Evolutionary conservation across 805 yeast genomes (phyloP).

Genomic region (Priceomyces melissophilus): DNA sequence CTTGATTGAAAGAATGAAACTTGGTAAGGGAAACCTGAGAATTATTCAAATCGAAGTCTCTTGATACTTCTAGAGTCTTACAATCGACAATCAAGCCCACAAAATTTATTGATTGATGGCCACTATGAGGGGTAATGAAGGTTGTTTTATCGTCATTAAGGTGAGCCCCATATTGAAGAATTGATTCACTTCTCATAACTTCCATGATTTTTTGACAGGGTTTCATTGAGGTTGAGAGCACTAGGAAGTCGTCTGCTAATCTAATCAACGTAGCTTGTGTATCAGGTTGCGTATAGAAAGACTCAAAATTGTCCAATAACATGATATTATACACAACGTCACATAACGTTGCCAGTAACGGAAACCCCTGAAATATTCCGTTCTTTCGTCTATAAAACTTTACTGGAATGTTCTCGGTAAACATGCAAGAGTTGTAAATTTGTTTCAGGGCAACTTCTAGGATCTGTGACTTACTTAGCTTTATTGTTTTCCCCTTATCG

Average conservation of each 20-base stretch:
- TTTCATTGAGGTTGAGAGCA: conserved; percentile 48
- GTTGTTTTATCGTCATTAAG: conserved; percentile 30
- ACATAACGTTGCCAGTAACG: conserved; percentile 70
- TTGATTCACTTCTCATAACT: conserved; percentile 15
- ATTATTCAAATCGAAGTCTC: conserved; percentile 7
- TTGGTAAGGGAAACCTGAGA: conserved; percentile 8
- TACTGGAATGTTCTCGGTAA: conserved; percentile 30
- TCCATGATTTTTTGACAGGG: conserved; percentile 17
- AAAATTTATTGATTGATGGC: conserved; percentile 14
- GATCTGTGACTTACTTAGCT: conserved; percentile 43
- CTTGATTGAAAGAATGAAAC: conserved; percentile 15
- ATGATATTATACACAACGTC: conserved; percentile 68
- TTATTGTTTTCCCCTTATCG: conserved; percentile 25
- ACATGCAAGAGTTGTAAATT: conserved; percentile 47
- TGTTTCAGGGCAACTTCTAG: conserved; percentile 48
- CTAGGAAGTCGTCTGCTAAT: conserved; percentile 80
- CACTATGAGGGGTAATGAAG: conserved; percentile 10
- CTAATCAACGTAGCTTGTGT: conserved; percentile 45
- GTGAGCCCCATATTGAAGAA: conserved; percentile 32
- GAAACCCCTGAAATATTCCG: conserved; percentile 86
- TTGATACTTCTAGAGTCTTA: conserved; percentile 16
- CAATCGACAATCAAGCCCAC: conserved; percentile 29
- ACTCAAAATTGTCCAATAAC: conserved; percentile 35
- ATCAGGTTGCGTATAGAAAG: conserved; percentile 12
- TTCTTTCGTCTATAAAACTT: conserved; percentile 40